A percentile compares a stretch with the other conserved stretches of the same genome.
Conservation (phyloP, 164 flowering plant species). For the Echeveria elegans region DNA sequence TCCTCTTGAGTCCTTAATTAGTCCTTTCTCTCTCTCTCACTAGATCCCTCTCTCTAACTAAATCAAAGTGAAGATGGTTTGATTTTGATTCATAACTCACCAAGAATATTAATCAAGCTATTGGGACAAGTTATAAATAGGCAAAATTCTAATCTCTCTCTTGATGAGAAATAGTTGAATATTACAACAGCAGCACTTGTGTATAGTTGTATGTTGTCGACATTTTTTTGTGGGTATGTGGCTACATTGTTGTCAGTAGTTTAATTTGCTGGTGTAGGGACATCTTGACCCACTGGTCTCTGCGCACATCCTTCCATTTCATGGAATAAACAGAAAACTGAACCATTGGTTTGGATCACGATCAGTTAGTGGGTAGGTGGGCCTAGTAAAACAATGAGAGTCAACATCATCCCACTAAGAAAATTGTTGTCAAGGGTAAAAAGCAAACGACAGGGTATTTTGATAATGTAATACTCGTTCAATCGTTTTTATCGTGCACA, state of each 20-base stretch:
- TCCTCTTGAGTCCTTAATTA: no score
- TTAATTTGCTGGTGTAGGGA: background rate
- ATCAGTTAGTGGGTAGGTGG: background rate
- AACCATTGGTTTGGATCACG: background rate
- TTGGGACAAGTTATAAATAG: background rate
- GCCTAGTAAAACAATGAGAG: background rate
- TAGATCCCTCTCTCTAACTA: background rate
- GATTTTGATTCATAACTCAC: background rate
- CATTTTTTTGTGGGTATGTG: background rate
- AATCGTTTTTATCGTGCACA: no score
- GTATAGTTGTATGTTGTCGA: background rate
- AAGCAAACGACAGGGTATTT: no score
- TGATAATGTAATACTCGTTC: no score
- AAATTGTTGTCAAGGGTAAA: no score
- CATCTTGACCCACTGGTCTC: background rate
- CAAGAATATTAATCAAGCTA: background rate
- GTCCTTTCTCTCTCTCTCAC: background rate
- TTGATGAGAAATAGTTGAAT: background rate
- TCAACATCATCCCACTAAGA: background rate
- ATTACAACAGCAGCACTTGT: background rate
- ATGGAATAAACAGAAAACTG: background rate
- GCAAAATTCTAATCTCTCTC: background rate
- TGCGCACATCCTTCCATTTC: slow-evolving; percentile 1
- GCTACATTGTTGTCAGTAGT: background rate
- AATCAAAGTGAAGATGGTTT: background rate